phyloP scores from a whole-genome alignment of 2,329 filamentous ascomycete genomes.

The Arthrobotrys entomopaga region DNA sequence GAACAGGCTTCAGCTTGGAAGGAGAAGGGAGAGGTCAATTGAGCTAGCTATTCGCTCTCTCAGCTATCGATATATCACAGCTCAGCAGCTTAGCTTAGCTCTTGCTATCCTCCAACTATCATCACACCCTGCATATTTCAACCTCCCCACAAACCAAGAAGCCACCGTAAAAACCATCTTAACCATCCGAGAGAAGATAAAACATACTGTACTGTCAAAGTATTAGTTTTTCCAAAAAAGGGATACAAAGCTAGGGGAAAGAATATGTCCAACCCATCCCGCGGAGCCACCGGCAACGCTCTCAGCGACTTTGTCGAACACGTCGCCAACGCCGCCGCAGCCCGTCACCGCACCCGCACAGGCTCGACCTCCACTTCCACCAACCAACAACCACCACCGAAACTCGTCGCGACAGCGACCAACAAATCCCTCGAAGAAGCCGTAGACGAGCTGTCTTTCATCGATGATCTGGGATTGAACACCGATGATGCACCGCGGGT shows the following conservation, averaged over 20 bases:
- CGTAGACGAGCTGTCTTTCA: conserved; percentile 85
- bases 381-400: conserved; percentile 63
- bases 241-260: background rate
- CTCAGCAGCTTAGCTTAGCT: too few relatives aligned
- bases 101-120: too few relatives aligned
- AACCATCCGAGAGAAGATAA: too few relatives aligned
- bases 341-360: conserved; percentile 67
- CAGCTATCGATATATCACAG: too few relatives aligned
- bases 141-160: too few relatives aligned
- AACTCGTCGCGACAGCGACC: conserved; percentile 60
- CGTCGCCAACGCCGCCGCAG: conserved; percentile 89
- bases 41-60: background rate
- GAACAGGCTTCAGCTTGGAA: too few relatives aligned
- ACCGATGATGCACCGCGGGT: conserved; percentile 69
- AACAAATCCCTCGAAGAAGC: conserved; percentile 59
- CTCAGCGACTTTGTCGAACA: conserved; percentile 98
- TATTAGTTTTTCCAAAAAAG: too few relatives aligned
- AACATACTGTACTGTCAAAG: too few relatives aligned
- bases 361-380: conserved; percentile 56
- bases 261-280: conserved; percentile 37
- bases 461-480: conserved; percentile 79
- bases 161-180: too few relatives aligned
- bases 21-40: too few relatives aligned
- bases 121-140: too few relatives aligned
- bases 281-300: conserved; percentile 64